Conservation (phyloP, 495 filamentous ascomycete species). For the Penicillium turbatum region DNA sequence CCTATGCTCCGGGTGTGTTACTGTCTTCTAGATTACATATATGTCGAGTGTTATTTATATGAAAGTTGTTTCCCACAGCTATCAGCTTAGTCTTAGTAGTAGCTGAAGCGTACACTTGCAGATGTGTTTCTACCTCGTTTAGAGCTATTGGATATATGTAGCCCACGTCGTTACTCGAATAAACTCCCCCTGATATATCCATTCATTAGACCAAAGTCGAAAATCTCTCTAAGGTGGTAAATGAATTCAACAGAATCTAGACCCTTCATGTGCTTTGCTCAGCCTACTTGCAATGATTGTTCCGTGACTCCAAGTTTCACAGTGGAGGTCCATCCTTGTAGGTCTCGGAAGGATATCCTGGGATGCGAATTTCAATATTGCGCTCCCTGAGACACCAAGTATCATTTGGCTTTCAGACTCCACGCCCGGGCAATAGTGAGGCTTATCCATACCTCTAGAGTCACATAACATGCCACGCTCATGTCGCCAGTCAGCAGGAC, state of each 20-base stretch:
- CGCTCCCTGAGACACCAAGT: neutral
- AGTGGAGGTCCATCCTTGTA: neutral
- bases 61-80: too few species aligned
- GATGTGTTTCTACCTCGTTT: too few species aligned
- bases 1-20: too few species aligned
- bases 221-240: too few species aligned
- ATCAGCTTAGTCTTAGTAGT: too few species aligned
- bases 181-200: neutral
- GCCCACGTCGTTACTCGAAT: too few species aligned
- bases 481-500: constrained; percentile 6
- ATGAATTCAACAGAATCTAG: neutral
- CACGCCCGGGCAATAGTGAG: constrained; percentile 2
- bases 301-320: neutral
- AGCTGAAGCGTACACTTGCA: too few species aligned
- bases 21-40: too few species aligned
- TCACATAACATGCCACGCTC: neutral
- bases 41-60: too few species aligned
- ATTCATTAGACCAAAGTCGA: too few species aligned
- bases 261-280: neutral
- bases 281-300: neutral
- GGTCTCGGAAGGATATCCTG: constrained; percentile 2
- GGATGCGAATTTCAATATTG: neutral
- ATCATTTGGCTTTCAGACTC: neutral
- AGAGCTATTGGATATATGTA: too few species aligned
- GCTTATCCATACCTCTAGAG: neutral